Conservation (phyloP, 2,329 filamentous ascomycete genomes). For the Lojkania enalia region DNA sequence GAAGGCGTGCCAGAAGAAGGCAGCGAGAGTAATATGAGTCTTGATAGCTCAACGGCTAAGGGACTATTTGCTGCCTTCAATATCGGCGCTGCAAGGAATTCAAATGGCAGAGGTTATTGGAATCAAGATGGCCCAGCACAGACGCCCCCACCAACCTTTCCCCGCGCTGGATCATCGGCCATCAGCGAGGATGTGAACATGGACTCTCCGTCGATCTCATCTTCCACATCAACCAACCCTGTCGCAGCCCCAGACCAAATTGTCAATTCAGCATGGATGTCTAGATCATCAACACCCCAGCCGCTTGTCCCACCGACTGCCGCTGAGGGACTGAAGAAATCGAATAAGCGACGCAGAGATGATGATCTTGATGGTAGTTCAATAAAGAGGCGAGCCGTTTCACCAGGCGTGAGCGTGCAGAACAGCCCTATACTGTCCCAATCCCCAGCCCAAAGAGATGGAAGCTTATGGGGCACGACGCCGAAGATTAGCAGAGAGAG, state of each 20-base stretch:
- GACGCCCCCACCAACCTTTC: constrained; percentile 63
- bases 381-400: constrained; percentile 90
- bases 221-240: constrained; percentile 22
- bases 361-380: constrained; percentile 86
- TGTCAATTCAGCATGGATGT: constrained; percentile 28
- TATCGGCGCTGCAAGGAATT: constrained; percentile 71
- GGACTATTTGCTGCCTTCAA: constrained; percentile 70
- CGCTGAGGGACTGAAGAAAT: constrained; percentile 48
- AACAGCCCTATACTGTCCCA: constrained; percentile 84
- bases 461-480: constrained; percentile 71
- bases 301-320: constrained; percentile 43
- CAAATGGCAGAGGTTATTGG: constrained; percentile 76
- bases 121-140: constrained; percentile 67
- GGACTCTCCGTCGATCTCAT: constrained; percentile 62
- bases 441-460: constrained; percentile 75
- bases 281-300: constrained; percentile 44
- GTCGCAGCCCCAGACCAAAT: constrained; percentile 25
- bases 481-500: constrained; percentile 63
- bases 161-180: constrained; percentile 56
- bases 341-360: constrained; percentile 76
- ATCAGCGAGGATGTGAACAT: constrained; percentile 71
- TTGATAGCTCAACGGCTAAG: constrained; percentile 45
- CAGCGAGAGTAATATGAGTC: constrained; percentile 60
- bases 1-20: constrained; percentile 71
- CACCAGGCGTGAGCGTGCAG: constrained; percentile 85